Conservation (phyloP, 1,284 basidiomycete genomes). For the Marasmius fiardii region DNA sequence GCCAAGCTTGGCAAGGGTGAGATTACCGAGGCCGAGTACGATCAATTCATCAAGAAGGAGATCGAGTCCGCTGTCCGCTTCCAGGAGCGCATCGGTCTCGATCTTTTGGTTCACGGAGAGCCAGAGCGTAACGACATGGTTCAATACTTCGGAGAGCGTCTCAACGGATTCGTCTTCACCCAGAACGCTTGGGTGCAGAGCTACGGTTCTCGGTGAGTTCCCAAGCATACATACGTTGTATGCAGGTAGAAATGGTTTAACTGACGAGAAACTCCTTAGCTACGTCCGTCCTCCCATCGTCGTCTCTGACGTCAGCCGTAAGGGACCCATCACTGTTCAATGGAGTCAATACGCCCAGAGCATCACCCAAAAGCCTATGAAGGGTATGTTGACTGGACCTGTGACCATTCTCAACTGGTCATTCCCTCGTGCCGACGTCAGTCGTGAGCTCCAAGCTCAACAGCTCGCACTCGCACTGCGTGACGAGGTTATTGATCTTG, state of each 20-base stretch:
- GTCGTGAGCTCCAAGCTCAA: constrained; percentile 96
- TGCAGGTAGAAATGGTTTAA: background rate
- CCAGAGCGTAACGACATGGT: constrained; percentile 99
- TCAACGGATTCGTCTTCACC: constrained; percentile 96
- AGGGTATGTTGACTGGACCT: constrained; percentile 98
- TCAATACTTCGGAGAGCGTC: constrained; percentile 98
- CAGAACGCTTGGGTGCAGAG: constrained; percentile 99
- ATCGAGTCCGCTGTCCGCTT: constrained; percentile 92
- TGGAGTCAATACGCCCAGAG: constrained; percentile 99
- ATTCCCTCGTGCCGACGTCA: constrained; percentile 98
- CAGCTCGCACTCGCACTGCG: constrained; percentile 98
- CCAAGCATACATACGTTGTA: background rate
- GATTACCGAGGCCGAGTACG: constrained; percentile 86
- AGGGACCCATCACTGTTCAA: constrained; percentile 91
- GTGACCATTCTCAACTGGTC: constrained; percentile 99
- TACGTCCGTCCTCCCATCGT: constrained; percentile 99
- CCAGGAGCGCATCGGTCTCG: constrained; percentile 96
- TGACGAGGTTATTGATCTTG: constrained; percentile 97
- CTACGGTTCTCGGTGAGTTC: constrained; percentile 84
- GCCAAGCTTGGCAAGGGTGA: constrained; percentile 94
- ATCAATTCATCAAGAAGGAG: constrained; percentile 98
- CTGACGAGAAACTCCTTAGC: constrained; percentile 36
- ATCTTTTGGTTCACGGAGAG: constrained; percentile 98
- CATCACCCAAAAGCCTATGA: constrained; percentile 93
- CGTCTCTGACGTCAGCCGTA: constrained; percentile 96